Base-by-base conservation (phyloP, 768 basidiomycete species). In the Pleurotus platypus region DNA sequence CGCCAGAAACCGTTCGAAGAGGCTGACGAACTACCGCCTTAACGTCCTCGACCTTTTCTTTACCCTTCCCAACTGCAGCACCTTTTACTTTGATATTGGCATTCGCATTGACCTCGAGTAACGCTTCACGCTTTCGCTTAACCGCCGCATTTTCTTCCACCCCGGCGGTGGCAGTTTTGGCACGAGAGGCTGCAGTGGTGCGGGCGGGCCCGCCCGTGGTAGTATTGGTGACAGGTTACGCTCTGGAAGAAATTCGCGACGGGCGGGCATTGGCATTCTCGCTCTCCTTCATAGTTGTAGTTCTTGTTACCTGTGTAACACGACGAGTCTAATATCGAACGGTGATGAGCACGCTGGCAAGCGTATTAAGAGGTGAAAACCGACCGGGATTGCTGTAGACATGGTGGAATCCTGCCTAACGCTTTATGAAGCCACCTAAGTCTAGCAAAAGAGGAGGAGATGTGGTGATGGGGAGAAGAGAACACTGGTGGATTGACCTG, bases 41-140 rank as follows among this genome's bases (percentile, higher is more conserved):
- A 40, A 74, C 75, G 60, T 70, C 73, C 30, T 73, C 74, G 63
- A 74, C 78, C 71, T 87, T 89, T 50, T 78, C 81, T 73, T 90
- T 90, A 53, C 78, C 80, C 64, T 78, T 78, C 61, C 57, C 42
- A 49, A 49, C 62, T 26, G 68, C 69, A 49, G 64, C 64, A 59
- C 75, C 75, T 60, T 77, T 62, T 37, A 70, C 77, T 63, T 82
- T 84, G 64, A 85, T 84, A 59, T 67, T 72, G 18, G 73, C 73
- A 56, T 67, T 66, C 45, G 75, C 68, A 22, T 83, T 82, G 45
- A 92, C 86, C 66, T 92, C 91, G 13, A 82, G 81, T 42, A 92
- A 75, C 0, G 85, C 89, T 49, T 86, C 85, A 16, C 90, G 86
- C 69, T 91, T 92, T 56, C 89, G 81, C 67, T 90, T 90, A 35